Percentiles rank a stretch among this genome's conserved stretches.
Evolutionary conservation across 2,329 filamentous ascomycete species (phyloP).

Genomic region (Phyllosticta capitalensis): DNA sequence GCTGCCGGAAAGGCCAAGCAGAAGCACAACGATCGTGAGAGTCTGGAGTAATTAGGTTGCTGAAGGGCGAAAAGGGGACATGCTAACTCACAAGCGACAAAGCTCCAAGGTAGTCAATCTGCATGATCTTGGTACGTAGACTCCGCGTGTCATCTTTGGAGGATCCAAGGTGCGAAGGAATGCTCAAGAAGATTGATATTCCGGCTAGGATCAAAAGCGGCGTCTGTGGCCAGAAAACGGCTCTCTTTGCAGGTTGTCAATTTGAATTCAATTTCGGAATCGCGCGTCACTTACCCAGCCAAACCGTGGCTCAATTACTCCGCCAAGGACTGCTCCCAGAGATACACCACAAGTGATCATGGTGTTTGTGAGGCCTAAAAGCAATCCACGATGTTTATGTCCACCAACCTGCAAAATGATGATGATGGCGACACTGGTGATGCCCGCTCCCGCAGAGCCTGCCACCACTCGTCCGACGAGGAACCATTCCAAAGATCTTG

Average conservation of each 20-base stretch:
- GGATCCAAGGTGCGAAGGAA: slow-evolving; percentile 42
- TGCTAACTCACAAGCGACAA: slow-evolving; percentile 39
- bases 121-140: slow-evolving; percentile 46
- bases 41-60: slow-evolving; percentile 35
- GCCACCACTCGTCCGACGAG: slow-evolving; percentile 58
- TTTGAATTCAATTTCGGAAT: neutral
- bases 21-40: slow-evolving; percentile 57
- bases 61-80: neutral
- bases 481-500: slow-evolving; percentile 52
- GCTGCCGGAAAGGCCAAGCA: slow-evolving; percentile 59
- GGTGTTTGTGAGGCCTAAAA: slow-evolving; percentile 64
- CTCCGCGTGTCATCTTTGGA: slow-evolving; percentile 31
- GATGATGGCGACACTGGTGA: slow-evolving; percentile 65
- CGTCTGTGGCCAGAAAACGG: slow-evolving; percentile 63
- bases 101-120: slow-evolving; percentile 68
- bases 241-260: slow-evolving; percentile 42
- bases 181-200: slow-evolving; percentile 52
- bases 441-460: slow-evolving; percentile 60
- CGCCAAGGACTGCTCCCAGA: slow-evolving; percentile 60
- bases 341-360: slow-evolving; percentile 64
- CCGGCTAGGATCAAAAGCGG: slow-evolving; percentile 55
- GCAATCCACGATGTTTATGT: slow-evolving; percentile 58
- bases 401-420: slow-evolving; percentile 65
- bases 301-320: slow-evolving; percentile 50
- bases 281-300: slow-evolving; percentile 54